Conservation (phyloP, 495 filamentous ascomycete species). For the Darksidea phi region DNA sequence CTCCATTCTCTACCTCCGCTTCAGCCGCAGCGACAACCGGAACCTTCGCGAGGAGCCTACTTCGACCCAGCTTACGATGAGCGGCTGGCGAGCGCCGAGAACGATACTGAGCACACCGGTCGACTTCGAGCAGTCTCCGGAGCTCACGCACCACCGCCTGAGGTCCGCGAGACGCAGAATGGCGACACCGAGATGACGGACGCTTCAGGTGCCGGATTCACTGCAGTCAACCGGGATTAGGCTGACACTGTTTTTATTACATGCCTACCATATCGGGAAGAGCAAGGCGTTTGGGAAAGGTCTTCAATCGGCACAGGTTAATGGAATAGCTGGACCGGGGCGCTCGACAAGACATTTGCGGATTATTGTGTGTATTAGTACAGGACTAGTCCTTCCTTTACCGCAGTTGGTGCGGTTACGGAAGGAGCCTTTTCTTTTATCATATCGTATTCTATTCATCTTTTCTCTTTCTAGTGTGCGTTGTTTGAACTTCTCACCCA, state of each 20-base stretch:
- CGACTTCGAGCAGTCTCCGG: slow-evolving; percentile 30
- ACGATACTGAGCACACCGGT: slow-evolving; percentile 22
- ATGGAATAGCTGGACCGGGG: too few species aligned
- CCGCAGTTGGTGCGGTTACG: too few species aligned
- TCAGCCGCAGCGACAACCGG: slow-evolving; percentile 16
- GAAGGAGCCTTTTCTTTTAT: too few species aligned
- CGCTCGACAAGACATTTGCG: too few species aligned
- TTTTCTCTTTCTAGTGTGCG: too few species aligned
- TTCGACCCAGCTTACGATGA: slow-evolving; percentile 30
- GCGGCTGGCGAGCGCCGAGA: slow-evolving; percentile 8
- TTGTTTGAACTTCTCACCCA: too few species aligned
- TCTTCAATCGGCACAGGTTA: too few species aligned
- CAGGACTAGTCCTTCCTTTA: too few species aligned
- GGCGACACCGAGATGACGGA: slow-evolving; percentile 38
- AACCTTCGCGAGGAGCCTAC: slow-evolving; percentile 7
- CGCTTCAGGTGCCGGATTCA: slow-evolving; percentile 34
- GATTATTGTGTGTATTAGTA: too few species aligned
- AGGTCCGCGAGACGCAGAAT: slow-evolving; percentile 32
- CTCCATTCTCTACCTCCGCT: slow-evolving; percentile 28
- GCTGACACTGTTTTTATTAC: not conserved
- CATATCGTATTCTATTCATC: too few species aligned
- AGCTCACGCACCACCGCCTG: slow-evolving; percentile 17
- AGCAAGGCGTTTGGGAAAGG: not conserved
- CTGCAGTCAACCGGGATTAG: slow-evolving; percentile 38
- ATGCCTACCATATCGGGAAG: not conserved